Base-by-base conservation (phyloP, 352 stramenopile genomes). In the Bremia lactucae region DNA sequence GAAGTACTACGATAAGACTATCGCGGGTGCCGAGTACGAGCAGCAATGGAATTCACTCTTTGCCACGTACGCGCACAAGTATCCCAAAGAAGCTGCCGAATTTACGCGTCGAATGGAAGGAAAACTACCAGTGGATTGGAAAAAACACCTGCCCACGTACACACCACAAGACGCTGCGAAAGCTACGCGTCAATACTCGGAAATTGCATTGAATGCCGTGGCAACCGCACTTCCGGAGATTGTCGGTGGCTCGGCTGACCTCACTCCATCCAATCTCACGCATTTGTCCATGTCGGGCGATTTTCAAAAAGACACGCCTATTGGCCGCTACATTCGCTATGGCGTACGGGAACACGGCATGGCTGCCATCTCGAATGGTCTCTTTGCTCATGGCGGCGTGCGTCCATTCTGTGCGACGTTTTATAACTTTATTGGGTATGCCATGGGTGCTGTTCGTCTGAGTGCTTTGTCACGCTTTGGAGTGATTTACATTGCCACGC, bases 351-450 rank as follows among this genome's bases (percentile, higher is more conserved):
- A 99, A 71, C 96, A 99, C 68, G 95, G 68, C 36, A 99, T 99
- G 96, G 87, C 88, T 26, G 91, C 95, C 14, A 96, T 99, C 51
- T 96, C 70, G 49, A 99, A 99, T 67, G 96, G 96, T 59, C 77
- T 99, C 41, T 98, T 96, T 68, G 93, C 96, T 7, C 97, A 99
- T 68, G 96, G 96, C 43, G 93, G 87, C 35, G 70, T 97, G 35
- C 87, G 87, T 72, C 96, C 96, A 31, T 99, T 98, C 75, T 97
- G 94, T 70, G 96, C 96, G 34, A 99, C 96, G 26, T 99, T 99
- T 73, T 94, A 99, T 62, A 98, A 97, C 74, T 99, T 99, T 75
- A 96, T 97, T 54, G 95, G 95, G 42, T 99, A 99, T 63, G 94
- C 88, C 14, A 58, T 97, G 29, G 96, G 96, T 46, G 81, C 88